These are phyloP conservation scores for Ogataea hybrid DNA, from an alignment of 1,139 yeast genomes.

Conservation along the genomic window DNA sequence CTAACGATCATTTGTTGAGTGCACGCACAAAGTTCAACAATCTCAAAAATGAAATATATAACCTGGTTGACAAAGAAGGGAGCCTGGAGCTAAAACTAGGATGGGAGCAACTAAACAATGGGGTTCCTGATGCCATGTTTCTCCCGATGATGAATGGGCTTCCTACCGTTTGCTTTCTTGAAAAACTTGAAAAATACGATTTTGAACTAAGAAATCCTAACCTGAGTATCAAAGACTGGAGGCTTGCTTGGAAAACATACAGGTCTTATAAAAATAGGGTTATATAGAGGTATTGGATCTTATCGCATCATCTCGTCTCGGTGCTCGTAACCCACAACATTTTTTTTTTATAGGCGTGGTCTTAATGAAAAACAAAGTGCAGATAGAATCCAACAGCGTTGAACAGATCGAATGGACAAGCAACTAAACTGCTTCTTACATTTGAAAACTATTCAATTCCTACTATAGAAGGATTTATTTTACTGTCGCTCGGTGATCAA, in stretches of 20 bases:
- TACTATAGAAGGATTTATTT: background rate
- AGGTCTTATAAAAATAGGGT: conserved; percentile 45
- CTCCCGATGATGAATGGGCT: conserved; percentile 67
- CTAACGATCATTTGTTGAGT: conserved; percentile 76
- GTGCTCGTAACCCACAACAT: conserved; percentile 9
- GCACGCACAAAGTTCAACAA: conserved; percentile 54
- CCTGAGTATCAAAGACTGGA: conserved; percentile 63
- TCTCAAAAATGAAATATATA: conserved; percentile 37
- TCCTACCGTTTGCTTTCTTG: conserved; percentile 64
- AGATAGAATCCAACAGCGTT: background rate
- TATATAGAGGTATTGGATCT: conserved; percentile 22
- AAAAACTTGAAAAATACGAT: conserved; percentile 57
- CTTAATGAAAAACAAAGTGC: conserved; percentile 7
- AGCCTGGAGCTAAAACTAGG: conserved; percentile 35
- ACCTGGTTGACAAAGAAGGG: conserved; percentile 29
- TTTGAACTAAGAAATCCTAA: conserved; percentile 58
- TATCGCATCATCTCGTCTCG: conserved; percentile 1
- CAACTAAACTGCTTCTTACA: conserved; percentile 1
- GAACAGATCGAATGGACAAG: background rate
- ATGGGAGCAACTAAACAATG: conserved; percentile 41
- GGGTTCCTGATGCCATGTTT: conserved; percentile 63
- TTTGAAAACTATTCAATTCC: background rate
- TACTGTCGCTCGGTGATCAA: background rate
- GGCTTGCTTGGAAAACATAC: conserved; percentile 67
- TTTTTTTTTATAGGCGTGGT: conserved; percentile 5